phyloP scores from a whole-genome alignment of 345 rosid genomes.

The Melastoma malabathricum region DNA sequence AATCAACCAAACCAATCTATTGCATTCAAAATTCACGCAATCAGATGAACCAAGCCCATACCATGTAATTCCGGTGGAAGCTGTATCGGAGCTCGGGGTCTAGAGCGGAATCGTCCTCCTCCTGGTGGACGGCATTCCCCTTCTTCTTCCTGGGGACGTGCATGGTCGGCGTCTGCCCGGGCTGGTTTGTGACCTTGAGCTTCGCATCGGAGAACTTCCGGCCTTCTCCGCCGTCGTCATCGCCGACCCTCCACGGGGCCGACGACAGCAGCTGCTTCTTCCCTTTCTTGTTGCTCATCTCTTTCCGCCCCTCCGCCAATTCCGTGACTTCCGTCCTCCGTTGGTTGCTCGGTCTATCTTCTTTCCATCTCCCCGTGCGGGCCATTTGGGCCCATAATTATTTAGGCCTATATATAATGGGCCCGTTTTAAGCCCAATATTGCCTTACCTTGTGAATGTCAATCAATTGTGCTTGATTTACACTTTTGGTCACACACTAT shows the following conservation, averaged over 20 bases:
- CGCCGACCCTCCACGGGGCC: conserved; percentile 95
- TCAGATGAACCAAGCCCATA: conserved; percentile 5
- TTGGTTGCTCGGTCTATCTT: not conserved
- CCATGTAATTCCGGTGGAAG: conserved; percentile 88
- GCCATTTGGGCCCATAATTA: no score
- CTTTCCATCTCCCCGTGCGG: not conserved
- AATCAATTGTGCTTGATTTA: no score
- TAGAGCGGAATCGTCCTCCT: conserved; percentile 39
- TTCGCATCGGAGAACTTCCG: conserved; percentile 68
- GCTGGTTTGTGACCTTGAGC: conserved; percentile 61
- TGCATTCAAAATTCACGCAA: no score
- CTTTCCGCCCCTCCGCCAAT: no score
- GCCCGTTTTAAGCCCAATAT: no score
- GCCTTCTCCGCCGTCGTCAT: conserved; percentile 27
- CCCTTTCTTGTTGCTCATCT: conserved; percentile 3
- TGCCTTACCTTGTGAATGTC: no score
- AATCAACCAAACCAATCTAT: no score
- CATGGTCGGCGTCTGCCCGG: conserved; percentile 63
- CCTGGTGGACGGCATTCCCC: conserved; percentile 20
- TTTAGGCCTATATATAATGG: not conserved
- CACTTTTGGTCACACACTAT: no score
- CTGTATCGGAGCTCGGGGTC: conserved; percentile 97
- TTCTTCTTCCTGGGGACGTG: conserved; percentile 53
- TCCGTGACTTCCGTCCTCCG: conserved; percentile 1
- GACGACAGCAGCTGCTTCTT: conserved; percentile 58